Evolutionary conservation across 2,329 filamentous ascomycete species (phyloP), one percentile per base, ranked within the genome.

Genomic region (Microdochium nivale): DNA sequence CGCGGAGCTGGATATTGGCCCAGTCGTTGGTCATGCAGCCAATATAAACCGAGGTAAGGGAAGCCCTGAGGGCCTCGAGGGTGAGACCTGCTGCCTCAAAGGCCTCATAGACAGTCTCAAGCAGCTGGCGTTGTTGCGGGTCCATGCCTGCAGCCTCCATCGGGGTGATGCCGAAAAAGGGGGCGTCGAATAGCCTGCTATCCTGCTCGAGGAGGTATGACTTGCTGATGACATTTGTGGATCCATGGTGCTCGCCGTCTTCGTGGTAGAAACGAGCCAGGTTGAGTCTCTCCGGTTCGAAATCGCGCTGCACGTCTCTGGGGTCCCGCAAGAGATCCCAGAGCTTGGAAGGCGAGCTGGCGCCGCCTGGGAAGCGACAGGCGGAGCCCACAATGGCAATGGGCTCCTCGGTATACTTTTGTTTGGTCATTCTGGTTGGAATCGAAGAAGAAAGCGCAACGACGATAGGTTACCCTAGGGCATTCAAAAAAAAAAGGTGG

Each of bases 71-170:
- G 13, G 27, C 23, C n/a, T 51, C 35, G 2, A 55, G 48, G 8
- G 49, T 44, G n/a, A 53, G 27, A 1, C 67, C 67, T 13, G 64
- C 60, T 3, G 61, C 58, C 48, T 70, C 66, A 55, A 69, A 60
- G 21, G 64, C 63, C 47, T 69, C 65, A 47, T 64, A 69, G 19
- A 67, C 65, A 30, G 67, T 63, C 53, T 70, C 67, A 4, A 70
- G 59, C 1, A 63, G 54, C 54, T 62, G 62, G 1, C 67, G 56
- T 40, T 70, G 68, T 24, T 60, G 56, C 0, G 70, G 67, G 49
- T 72, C 70, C 59, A 72, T 58, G 1, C 60, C 56, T 43, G 60
- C 59, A 0, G 58, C 60, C 25, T 70, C 67, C 1, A 55, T 56
- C 1, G 58, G 52, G 1, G 59, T 61, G 13, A 70, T 66, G 0